phyloP scores from a whole-genome alignment of 805 yeast genomes.

The Brettanomyces naardenensis region DNA sequence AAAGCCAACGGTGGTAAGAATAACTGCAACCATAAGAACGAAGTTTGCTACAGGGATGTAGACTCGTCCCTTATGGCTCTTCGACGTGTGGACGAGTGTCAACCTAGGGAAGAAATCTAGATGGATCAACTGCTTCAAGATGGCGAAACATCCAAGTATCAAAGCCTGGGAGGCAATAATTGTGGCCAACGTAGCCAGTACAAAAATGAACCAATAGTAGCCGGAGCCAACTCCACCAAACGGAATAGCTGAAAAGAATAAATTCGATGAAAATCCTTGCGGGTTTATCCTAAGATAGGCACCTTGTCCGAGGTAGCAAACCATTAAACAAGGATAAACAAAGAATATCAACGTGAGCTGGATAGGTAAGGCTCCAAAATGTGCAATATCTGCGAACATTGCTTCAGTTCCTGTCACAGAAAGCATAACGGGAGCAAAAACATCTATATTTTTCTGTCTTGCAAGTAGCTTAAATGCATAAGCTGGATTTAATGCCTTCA shows the following conservation, averaged over 20 bases:
- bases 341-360: constrained; percentile 37
- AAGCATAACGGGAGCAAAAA: constrained; percentile 44
- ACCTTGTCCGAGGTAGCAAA: constrained; percentile 52
- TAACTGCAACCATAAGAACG: constrained; percentile 43
- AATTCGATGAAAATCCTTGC: constrained; percentile 26
- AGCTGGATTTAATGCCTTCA: constrained; percentile 42
- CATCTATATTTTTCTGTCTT: constrained; percentile 28
- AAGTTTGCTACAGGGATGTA: constrained; percentile 45
- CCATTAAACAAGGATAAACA: constrained; percentile 45
- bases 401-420: constrained; percentile 56
- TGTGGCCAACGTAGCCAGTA: constrained; percentile 45
- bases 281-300: constrained; percentile 40
- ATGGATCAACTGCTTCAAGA: constrained; percentile 43
- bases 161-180: constrained; percentile 56
- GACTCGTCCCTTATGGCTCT: constrained; percentile 38
- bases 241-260: constrained; percentile 44
- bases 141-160: constrained; percentile 47
- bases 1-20: constrained; percentile 45
- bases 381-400: constrained; percentile 58
- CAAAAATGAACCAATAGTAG: constrained; percentile 44
- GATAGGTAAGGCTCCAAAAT: constrained; percentile 42
- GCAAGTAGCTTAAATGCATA: constrained; percentile 40
- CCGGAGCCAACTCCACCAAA: constrained; percentile 34
- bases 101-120: constrained; percentile 48
- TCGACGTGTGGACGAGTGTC: constrained; percentile 37